These are phyloP conservation scores for Akanthomyces lecanii DNA, from an alignment of 2,329 filamentous ascomycete species.

Conservation along the genomic window DNA sequence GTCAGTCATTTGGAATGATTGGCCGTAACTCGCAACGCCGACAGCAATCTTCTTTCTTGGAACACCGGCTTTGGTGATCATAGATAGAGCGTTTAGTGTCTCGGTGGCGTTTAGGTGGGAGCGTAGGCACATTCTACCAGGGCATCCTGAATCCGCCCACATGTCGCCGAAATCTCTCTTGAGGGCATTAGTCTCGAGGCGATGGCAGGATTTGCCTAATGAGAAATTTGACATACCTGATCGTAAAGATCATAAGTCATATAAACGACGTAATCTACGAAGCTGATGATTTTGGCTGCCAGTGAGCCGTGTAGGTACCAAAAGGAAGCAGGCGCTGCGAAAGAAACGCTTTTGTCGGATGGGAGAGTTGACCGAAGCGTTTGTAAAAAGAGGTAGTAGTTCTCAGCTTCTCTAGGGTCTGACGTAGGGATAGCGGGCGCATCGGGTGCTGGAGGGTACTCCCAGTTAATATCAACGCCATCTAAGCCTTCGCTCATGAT, in stretches of 20 bases:
- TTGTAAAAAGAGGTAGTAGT: conserved; percentile 13
- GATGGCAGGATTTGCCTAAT: no score
- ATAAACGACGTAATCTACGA: conserved; percentile 27
- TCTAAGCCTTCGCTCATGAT: not conserved
- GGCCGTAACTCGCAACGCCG: conserved; percentile 21
- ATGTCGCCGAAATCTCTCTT: conserved; percentile 18
- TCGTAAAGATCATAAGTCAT: conserved; percentile 27
- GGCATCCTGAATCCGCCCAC: not conserved
- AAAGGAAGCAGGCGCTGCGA: conserved; percentile 26
- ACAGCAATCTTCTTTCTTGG: not conserved
- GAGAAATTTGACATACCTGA: not conserved
- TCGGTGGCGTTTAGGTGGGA: not conserved
- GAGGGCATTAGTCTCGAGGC: not conserved
- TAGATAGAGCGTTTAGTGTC: not conserved
- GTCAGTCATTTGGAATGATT: conserved; percentile 30
- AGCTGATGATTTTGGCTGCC: conserved; percentile 20
- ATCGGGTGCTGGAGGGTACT: conserved; percentile 17
- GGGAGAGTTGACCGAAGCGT: not conserved
- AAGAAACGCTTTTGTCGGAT: conserved; percentile 13
- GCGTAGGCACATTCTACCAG: not conserved
- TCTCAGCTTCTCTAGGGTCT: conserved; percentile 16
- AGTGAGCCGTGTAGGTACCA: conserved; percentile 27
- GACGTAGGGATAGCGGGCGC: conserved; percentile 15
- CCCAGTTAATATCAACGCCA: not conserved
- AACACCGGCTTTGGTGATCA: not conserved